phyloP scores from a whole-genome alignment of 1,139 yeast genomes.

The Pichia sp. region DNA sequence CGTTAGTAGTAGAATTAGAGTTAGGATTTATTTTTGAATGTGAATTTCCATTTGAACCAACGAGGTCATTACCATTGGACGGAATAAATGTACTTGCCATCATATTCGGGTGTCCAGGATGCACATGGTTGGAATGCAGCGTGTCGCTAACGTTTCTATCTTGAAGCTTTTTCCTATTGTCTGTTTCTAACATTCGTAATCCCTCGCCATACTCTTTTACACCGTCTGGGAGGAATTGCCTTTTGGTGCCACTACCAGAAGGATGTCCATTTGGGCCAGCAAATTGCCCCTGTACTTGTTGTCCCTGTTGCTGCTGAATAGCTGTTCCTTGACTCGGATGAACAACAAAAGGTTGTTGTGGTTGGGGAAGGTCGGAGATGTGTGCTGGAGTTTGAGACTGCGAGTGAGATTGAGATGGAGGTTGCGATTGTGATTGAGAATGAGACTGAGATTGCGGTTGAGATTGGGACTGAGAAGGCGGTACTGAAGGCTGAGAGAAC shows the following conservation, averaged over 20 bases:
- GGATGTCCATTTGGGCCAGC: not conserved
- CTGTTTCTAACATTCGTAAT: conserved; percentile 49
- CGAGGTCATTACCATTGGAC: not conserved
- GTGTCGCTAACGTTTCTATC: not conserved
- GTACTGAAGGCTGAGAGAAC: not conserved
- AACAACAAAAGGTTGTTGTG: not conserved
- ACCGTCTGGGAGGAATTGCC: conserved; percentile 23
- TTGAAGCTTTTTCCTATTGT: conserved; percentile 40
- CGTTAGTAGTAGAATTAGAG: not conserved
- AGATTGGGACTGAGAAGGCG: not conserved
- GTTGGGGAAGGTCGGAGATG: not conserved
- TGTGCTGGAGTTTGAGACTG: conserved; percentile 1
- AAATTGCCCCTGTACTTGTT: conserved; percentile 1
- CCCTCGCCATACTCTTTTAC: conserved; percentile 55
- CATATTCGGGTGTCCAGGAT: not conserved
- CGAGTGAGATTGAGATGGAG: not conserved
- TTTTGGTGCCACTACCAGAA: conserved; percentile 12
- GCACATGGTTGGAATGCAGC: not conserved
- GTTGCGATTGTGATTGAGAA: not conserved
- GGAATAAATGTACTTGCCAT: not conserved
- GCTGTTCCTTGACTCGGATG: not conserved
- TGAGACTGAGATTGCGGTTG: not conserved
- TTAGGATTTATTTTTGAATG: not conserved
- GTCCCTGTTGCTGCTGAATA: not conserved
- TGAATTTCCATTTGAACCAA: not conserved